These are phyloP conservation scores for Omphalotus guepiniiformis DNA, from an alignment of 768 basidiomycete genomes.

Conservation along the genomic window DNA sequence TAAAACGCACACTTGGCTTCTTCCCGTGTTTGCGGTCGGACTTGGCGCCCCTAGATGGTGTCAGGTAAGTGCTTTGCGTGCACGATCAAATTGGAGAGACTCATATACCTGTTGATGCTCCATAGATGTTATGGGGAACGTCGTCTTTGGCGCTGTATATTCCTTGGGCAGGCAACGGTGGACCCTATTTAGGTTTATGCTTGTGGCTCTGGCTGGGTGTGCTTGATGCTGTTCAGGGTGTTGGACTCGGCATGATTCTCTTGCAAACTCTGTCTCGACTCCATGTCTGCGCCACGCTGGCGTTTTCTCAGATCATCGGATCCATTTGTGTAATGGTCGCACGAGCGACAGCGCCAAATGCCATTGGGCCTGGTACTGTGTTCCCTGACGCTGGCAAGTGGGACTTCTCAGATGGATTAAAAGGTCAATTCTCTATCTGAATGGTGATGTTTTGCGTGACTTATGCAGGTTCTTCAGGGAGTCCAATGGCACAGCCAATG, in stretches of 20 bases:
- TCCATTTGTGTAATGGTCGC: constrained; percentile 90
- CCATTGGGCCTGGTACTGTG: constrained; percentile 80
- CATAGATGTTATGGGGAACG: constrained; percentile 89
- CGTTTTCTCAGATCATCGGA: constrained; percentile 86
- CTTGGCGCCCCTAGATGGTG: constrained; percentile 94
- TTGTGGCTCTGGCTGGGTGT: constrained; percentile 97
- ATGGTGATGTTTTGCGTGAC: neutral
- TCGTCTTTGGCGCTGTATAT: constrained; percentile 93
- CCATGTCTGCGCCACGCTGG: constrained; percentile 91
- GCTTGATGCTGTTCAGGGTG: constrained; percentile 90
- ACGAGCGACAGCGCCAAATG: constrained; percentile 83
- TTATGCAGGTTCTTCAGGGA: constrained; percentile 44
- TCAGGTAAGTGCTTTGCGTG: constrained; percentile 47
- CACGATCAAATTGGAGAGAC: neutral
- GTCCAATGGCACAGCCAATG: constrained; percentile 79
- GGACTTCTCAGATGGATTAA: constrained; percentile 68
- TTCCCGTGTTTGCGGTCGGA: constrained; percentile 94
- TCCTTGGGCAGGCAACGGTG: constrained; percentile 83
- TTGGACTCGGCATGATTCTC: constrained; percentile 88
- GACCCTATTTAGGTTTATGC: constrained; percentile 86
- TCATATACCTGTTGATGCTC: constrained; percentile 8
- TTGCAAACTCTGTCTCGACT: constrained; percentile 89
- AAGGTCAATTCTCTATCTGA: neutral
- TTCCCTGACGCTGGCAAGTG: constrained; percentile 94
- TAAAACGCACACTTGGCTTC: constrained; percentile 92